Evolutionary conservation across 2,329 filamentous ascomycete genomes (phyloP), one percentile per base, ranked within the genome.

Genomic region (Sporothrix dimorphospora): DNA sequence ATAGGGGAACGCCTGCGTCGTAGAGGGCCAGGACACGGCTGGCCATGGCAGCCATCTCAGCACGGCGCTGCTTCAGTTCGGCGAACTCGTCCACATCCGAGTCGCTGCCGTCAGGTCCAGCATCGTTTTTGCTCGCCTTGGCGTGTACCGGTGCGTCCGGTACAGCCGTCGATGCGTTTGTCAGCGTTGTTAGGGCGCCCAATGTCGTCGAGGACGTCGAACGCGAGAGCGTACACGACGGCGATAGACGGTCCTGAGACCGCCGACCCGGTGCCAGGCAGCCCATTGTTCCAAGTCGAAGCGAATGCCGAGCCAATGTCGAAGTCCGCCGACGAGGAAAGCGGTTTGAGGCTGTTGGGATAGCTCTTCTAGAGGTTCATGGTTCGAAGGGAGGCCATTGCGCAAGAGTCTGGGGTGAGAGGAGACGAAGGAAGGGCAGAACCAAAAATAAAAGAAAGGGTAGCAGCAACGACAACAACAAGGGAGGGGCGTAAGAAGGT

Each of bases 1-100:
- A 76, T 6, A 76, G 57, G 11, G 75, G 73, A 27, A 55, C 69
- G 16, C 72, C 75, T 61, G 72, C 71, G 3, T 73, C 59, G 72
- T 76, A 76, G 42, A 75, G 71, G 0, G 69, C 40, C 68, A 65
- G 47, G 30, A 76, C 68, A 21, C 68, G 73, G 7, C 14, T 24
- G 11, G 73, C 61, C 6, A 49, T 57, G 0, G 47, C 72, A 3
- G 65, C 72, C 73, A 75, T 75, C n/a, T 70, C 55, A 40, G 70
- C 73, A 7, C 69, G 66, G 1, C 67, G 70, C 16, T 71, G 47
- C 19, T 53, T 67, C 7, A 57, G 69, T 24, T 51, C 49, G n/a
- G 69, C 24, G 8, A 49, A 21, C 19, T 42, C 70, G 27, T 59
- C 51, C 14, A 38, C 34, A 14, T 53, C 69, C 6, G 45, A 42